Base-by-base conservation (phyloP, 139 green algal genomes). In the Chlamydomonas eustigma region DNA sequence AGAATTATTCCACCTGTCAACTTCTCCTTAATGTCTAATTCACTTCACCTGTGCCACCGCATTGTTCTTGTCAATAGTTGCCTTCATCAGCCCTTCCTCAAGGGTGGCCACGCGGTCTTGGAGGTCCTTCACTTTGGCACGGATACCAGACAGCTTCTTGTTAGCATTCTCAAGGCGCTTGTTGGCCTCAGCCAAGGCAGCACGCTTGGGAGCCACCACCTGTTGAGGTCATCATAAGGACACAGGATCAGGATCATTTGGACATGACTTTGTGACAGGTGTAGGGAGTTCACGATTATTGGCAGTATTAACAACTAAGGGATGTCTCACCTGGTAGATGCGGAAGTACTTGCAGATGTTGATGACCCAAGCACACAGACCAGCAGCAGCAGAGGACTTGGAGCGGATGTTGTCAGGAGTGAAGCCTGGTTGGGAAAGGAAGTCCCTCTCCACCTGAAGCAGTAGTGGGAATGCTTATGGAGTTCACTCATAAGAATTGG, bases 281-380 rank as follows among this genome's bases (percentile, higher is more conserved):
- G n/a, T n/a, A n/a, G n/a, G n/a, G n/a, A n/a, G n/a, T n/a, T n/a
- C n/a, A n/a, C n/a, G n/a, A n/a, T n/a, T n/a, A n/a, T n/a, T n/a
- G n/a, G n/a, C n/a, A n/a, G n/a, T n/a, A n/a, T n/a, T n/a, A n/a
- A n/a, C n/a, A n/a, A n/a, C n/a, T n/a, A n/a, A n/a, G n/a, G n/a
- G n/a, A n/a, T n/a, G n/a, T 58, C 12, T 58, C 18, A 58, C 44
- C 86, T 97, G 89, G 82, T 97, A 97, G 68, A 98, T 94, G 50
- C 92, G 84, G 90, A 94, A 94, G 84, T 97, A 97, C 80, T 96
- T 96, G 88, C 86, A 94, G 72, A 97, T 97, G 82, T 97, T 97
- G 80, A 94, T 79, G 5, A 96, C 93, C 93, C 93, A 97, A 30
- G 64, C 86, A 75, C 92, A 96, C 63, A 97, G 87, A 1, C 93